These are phyloP conservation scores for Ligustrum vulgare DNA, from an alignment of 257 asterid species.

Conservation along the genomic window DNA sequence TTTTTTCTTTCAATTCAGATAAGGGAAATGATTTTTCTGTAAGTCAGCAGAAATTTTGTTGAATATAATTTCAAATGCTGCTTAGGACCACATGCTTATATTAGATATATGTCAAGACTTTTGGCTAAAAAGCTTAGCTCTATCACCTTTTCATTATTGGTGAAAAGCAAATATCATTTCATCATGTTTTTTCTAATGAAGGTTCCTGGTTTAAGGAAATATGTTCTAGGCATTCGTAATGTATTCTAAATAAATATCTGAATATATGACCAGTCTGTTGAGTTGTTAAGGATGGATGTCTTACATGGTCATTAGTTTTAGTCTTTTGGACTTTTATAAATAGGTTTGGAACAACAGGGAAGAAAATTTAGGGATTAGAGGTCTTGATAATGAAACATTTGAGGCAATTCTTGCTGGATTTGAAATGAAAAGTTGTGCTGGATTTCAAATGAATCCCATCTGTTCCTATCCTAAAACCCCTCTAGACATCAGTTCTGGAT, in stretches of 20 bases:
- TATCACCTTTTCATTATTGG: background rate
- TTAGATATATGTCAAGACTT: background rate
- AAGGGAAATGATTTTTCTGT: background rate
- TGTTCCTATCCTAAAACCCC: background rate
- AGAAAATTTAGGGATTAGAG: background rate
- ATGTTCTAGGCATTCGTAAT: background rate
- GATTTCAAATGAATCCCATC: background rate
- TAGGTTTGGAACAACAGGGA: background rate
- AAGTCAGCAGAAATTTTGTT: background rate
- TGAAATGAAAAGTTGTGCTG: no score
- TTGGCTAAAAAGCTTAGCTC: background rate
- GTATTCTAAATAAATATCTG: background rate
- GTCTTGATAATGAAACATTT: background rate
- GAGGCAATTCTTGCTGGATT: background rate
- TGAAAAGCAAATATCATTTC: background rate
- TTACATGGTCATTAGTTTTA: background rate
- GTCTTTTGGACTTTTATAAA: background rate
- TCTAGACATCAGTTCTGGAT: background rate
- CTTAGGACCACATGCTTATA: background rate
- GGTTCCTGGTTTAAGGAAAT: background rate
- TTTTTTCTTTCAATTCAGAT: background rate
- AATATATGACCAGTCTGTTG: background rate
- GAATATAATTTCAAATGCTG: background rate
- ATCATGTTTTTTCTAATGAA: background rate
- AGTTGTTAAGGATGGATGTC: background rate